Evolutionary conservation across 2,329 filamentous ascomycete genomes (phyloP).

Genomic region (Hymenoscyphus infarciens): DNA sequence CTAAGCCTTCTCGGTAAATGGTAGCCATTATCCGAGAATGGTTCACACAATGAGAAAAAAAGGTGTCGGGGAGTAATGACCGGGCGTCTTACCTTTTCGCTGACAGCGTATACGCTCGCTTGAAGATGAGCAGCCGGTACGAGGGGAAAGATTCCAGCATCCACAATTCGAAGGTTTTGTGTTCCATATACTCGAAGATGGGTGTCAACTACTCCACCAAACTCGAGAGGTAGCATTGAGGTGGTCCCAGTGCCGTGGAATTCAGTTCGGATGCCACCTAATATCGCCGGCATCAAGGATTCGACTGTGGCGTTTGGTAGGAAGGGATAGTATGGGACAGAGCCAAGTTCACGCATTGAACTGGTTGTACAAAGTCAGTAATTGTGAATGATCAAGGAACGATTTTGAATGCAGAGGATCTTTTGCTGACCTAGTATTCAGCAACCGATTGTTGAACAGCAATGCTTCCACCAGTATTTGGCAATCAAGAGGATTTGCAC

Average conservation of each 20-base stretch:
- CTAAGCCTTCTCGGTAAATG: not conserved
- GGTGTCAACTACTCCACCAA: conserved; percentile 30
- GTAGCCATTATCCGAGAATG: not conserved
- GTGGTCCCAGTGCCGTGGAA: conserved; percentile 26
- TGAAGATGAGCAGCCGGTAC: conserved; percentile 26
- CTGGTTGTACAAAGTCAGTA: not conserved
- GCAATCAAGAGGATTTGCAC: conserved; percentile 28
- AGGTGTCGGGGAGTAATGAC: not conserved
- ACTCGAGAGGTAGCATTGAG: conserved; percentile 26
- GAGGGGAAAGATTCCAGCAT: conserved; percentile 30
- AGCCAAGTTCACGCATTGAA: conserved; percentile 23
- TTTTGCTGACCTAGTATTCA: conserved; percentile 19
- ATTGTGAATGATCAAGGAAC: not conserved
- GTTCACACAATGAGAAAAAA: not conserved
- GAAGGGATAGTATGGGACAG: conserved; percentile 27
- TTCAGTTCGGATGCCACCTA: conserved; percentile 24
- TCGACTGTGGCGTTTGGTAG: conserved; percentile 21
- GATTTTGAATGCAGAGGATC: not conserved
- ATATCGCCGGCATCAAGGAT: conserved; percentile 22
- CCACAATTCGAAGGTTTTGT: conserved; percentile 27
- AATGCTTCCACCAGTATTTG: conserved; percentile 26
- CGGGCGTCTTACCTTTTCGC: conserved; percentile 28
- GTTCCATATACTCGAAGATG: conserved; percentile 30
- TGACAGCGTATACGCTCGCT: conserved; percentile 27
- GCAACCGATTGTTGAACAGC: conserved; percentile 26